These are phyloP conservation scores for Vitis hybrid DNA, from an alignment of 177 flowering plant species.

Conservation along the genomic window DNA sequence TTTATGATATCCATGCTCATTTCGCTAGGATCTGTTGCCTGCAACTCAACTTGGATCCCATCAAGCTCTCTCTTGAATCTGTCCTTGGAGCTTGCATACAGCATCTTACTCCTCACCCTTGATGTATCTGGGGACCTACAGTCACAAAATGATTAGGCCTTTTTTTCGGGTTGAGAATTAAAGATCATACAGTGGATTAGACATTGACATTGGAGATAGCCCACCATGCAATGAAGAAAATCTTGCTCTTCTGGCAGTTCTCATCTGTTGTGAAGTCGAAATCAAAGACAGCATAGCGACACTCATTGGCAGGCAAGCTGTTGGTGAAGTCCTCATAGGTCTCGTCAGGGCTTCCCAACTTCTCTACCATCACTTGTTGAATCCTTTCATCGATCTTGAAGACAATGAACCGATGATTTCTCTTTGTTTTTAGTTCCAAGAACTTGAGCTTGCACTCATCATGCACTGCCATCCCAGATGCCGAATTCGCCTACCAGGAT, in stretches of 20 bases:
- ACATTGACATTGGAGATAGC: background rate
- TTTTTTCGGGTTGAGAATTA: too few relatives aligned
- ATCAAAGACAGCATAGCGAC: slow-evolving; percentile 48
- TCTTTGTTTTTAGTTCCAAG: slow-evolving; percentile 42
- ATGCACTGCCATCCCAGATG: slow-evolving; percentile 38
- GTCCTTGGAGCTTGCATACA: slow-evolving; percentile 27
- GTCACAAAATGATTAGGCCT: background rate
- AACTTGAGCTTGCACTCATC: slow-evolving; percentile 51
- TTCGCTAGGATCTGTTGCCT: slow-evolving; percentile 36
- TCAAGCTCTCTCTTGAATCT: slow-evolving; percentile 34
- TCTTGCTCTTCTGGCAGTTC: slow-evolving; percentile 43
- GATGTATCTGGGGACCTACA: slow-evolving; percentile 39
- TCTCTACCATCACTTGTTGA: slow-evolving; percentile 39
- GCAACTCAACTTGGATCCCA: slow-evolving; percentile 32
- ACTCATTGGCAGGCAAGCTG: slow-evolving; percentile 35
- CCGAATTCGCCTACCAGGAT: slow-evolving; percentile 19
- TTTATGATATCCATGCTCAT: slow-evolving; percentile 29
- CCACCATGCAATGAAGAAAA: slow-evolving; percentile 44
- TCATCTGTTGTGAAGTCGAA: slow-evolving; percentile 43
- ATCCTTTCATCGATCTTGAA: slow-evolving; percentile 39
- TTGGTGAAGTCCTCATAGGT: slow-evolving; percentile 37
- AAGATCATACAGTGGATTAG: background rate
- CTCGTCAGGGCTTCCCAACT: slow-evolving; percentile 29
- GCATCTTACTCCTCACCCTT: slow-evolving; percentile 40
- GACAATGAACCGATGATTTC: slow-evolving; percentile 38